Evolutionary conservation across 2,329 filamentous ascomycete genomes (phyloP), one percentile per base, ranked within the genome.

Genomic region (Dendryphion nanum): DNA sequence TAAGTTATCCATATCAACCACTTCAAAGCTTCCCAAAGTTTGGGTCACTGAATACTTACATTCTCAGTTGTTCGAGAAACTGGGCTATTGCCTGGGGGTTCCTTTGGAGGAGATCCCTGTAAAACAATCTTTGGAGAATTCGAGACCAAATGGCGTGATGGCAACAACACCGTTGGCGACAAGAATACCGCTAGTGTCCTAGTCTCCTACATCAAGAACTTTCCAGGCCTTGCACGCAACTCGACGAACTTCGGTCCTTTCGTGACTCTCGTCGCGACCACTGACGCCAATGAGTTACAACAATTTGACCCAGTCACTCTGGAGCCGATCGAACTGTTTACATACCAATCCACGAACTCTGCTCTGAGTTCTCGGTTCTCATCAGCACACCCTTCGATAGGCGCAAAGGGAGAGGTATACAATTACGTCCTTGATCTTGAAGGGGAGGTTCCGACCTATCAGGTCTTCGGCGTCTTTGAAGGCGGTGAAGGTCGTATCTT

Each of bases 281-380:
- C 33, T n/a, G 37, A 44, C 16, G 33, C 14, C 4, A 41, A 34
- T 13, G 30, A 14, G 12, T 13, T 42, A 4, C 32, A 39, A 15
- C 40, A 42, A 19, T 35, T 42, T 14, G 40, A 42, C 18, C 26
- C 36, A 4, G 29, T 33, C 6, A 42, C 40, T 6, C 32, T 42
- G 5, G 40, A 42, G n/a, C 40, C 40, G 6, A 42, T 42, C 28
- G 40, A 44, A 24, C 18, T 44, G 5, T 42, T 42, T 30, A 28
- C 13, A 14, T 36, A 32, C 33, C 21, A 34, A 6, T 32, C 20
- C 21, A 21, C 18, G 4, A 19, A 13, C 17, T 15, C 7, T 6
- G 23, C 28, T 4, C 6, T 8, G 7, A 17, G 19, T 4, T 21
- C 18, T 13, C 13, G 6, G 6, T n/a, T 6, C 5, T 7, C 7